Conservation (phyloP, 2,329 filamentous ascomycete species). For the Diaporthe ampelina region DNA sequence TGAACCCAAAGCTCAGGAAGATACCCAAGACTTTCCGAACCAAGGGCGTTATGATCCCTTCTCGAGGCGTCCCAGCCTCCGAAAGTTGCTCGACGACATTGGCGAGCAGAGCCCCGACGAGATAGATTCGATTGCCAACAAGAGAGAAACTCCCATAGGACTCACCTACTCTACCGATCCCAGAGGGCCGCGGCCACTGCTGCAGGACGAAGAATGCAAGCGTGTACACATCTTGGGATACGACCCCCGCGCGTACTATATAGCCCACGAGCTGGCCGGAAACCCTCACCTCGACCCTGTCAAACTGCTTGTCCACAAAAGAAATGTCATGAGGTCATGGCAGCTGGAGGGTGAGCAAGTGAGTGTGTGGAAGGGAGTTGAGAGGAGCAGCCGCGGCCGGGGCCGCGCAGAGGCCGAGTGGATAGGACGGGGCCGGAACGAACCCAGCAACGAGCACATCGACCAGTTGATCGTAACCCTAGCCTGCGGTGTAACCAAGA, state of each 20-base stretch:
- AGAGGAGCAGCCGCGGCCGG: conserved; percentile 36
- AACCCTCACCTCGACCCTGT: conserved; percentile 48
- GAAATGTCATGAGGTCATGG: conserved; percentile 46
- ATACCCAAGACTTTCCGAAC: conserved; percentile 35
- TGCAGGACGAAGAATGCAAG: conserved; percentile 20
- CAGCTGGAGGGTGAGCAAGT: conserved; percentile 42
- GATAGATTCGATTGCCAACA: conserved; percentile 3
- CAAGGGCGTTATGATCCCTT: conserved; percentile 32
- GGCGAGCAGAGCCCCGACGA: conserved; percentile 32
- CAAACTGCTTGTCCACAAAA: conserved; percentile 47
- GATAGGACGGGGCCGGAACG: conserved; percentile 36
- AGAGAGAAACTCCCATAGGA: conserved; percentile 23
- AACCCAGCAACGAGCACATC: conserved; percentile 43
- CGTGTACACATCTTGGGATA: conserved; percentile 39
- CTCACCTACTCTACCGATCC: conserved; percentile 35
- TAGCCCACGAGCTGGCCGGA: conserved; percentile 50
- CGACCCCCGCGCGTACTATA: conserved; percentile 44
- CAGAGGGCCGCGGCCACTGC: background rate
- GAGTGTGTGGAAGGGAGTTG: conserved; percentile 41
- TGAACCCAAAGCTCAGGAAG: background rate
- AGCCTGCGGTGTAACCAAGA: conserved; percentile 46
- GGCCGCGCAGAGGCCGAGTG: conserved; percentile 46
- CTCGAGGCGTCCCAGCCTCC: conserved; percentile 28
- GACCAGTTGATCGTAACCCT: conserved; percentile 51
- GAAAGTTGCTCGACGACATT: conserved; percentile 36